Percentiles rank a stretch among this genome's conserved stretches.
These are phyloP conservation scores for Lanmaoa pseudosensibilis DNA, from an alignment of 768 basidiomycete genomes.

Conservation along the genomic window DNA sequence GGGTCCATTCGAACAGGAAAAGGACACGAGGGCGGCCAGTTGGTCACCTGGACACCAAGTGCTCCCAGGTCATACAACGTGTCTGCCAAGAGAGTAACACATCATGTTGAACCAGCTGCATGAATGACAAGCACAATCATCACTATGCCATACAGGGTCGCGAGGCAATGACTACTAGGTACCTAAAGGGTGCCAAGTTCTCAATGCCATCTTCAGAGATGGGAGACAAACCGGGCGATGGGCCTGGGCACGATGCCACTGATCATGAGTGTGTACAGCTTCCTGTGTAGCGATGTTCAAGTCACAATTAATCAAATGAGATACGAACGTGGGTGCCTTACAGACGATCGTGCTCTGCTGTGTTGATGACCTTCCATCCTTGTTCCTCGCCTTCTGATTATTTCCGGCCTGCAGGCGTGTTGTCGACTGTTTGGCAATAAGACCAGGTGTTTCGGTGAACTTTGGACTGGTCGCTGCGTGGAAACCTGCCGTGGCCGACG, in stretches of 20 bases:
- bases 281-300: slow-evolving; percentile 7
- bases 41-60: slow-evolving; percentile 16
- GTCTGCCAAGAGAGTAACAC: neutral
- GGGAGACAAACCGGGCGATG: slow-evolving; percentile 46
- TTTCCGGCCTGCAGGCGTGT: slow-evolving; percentile 27
- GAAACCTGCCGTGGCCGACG: too few species aligned
- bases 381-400: slow-evolving; percentile 38
- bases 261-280: slow-evolving; percentile 36
- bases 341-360: slow-evolving; percentile 29
- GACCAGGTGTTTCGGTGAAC: slow-evolving; percentile 36
- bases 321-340: slow-evolving; percentile 11
- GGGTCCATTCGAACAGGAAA: slow-evolving; percentile 26
- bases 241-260: slow-evolving; percentile 46
- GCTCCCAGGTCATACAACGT: neutral
- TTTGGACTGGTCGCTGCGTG: slow-evolving; percentile 13
- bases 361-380: slow-evolving; percentile 37
- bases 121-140: neutral
- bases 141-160: neutral
- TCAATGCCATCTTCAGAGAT: slow-evolving; percentile 33
- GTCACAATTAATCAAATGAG: neutral
- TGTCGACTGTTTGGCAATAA: slow-evolving; percentile 31
- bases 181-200: slow-evolving; percentile 48
- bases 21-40: slow-evolving; percentile 38
- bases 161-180: neutral
- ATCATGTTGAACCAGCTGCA: slow-evolving; percentile 34